These are phyloP conservation scores for Trichoderma harzianum DNA, from an alignment of 2,329 filamentous ascomycete genomes.

Conservation along the genomic window DNA sequence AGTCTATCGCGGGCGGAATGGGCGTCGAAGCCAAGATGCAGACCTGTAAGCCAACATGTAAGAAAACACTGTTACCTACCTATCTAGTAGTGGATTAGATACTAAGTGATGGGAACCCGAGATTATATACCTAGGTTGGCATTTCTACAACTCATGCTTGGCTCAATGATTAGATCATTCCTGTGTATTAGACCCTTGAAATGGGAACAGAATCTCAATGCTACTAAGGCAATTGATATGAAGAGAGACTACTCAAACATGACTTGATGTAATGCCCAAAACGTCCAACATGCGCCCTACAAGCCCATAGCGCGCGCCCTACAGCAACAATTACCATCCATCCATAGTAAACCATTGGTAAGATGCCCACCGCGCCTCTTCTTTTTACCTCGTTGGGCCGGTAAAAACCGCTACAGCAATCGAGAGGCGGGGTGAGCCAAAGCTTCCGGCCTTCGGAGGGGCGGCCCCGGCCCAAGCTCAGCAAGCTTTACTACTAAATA, in stretches of 20 bases:
- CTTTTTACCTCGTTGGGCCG: slow-evolving; percentile 19
- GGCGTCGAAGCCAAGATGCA: neutral
- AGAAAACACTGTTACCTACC: neutral
- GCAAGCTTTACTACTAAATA: slow-evolving; percentile 1
- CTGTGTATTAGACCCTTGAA: no score
- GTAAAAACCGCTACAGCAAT: slow-evolving; percentile 19
- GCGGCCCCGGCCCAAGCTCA: neutral
- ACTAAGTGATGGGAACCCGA: neutral
- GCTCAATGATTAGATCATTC: neutral
- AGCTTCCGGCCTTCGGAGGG: slow-evolving; percentile 17
- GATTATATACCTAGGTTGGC: neutral
- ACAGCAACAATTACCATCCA: neutral
- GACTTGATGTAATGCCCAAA: neutral
- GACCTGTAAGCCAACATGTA: neutral
- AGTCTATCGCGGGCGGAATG: neutral
- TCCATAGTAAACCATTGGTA: neutral
- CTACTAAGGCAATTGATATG: neutral
- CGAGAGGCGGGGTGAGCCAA: slow-evolving; percentile 2
- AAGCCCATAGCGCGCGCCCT: neutral
- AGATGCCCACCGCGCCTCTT: slow-evolving; percentile 1
- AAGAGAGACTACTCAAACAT: no score
- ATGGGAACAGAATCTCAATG: neutral
- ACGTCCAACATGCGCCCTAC: neutral
- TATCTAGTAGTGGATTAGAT: no score
- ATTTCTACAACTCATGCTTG: neutral